phyloP scores from a whole-genome alignment of 208 protist genomes.

The Acanthamoeba sp. region DNA sequence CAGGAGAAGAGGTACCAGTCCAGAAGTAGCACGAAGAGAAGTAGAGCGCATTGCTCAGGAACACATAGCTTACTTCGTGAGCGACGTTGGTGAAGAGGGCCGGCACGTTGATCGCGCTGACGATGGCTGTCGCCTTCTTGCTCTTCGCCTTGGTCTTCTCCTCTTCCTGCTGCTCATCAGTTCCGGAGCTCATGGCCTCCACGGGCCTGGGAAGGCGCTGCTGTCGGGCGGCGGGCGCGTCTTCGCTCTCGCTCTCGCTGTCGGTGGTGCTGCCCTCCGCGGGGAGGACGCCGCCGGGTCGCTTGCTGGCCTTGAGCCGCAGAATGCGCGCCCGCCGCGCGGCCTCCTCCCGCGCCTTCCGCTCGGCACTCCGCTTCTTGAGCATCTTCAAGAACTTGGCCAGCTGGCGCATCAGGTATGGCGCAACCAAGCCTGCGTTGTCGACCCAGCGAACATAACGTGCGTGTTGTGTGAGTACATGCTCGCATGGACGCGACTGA shows the following conservation, averaged over 20 bases:
- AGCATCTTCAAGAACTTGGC: background rate
- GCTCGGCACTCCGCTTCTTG: conserved; percentile 9
- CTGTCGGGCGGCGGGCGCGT: background rate
- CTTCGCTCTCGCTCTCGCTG: conserved; percentile 52
- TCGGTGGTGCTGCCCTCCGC: background rate
- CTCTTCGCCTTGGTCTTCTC: background rate
- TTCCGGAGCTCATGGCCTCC: background rate
- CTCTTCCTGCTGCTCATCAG: background rate
- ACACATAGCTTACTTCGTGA: conserved; percentile 38
- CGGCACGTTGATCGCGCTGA: background rate
- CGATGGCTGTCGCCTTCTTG: background rate
- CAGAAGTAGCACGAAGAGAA: conserved; percentile 36
- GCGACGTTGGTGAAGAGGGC: background rate
- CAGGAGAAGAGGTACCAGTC: conserved; percentile 14
- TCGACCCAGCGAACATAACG: too few species aligned
- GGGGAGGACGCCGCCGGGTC: background rate
- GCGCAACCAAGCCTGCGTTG: background rate
- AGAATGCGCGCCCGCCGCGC: conserved; percentile 23
- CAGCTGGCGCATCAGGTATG: background rate
- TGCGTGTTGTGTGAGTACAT: too few species aligned
- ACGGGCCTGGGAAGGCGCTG: background rate
- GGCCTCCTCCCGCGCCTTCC: background rate
- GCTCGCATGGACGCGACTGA: too few species aligned
- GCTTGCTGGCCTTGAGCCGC: conserved; percentile 50
- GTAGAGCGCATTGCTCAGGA: conserved; percentile 44